A percentile compares a stretch with the other conserved stretches of the same genome.
These are phyloP conservation scores for Metschnikowia colocasiae DNA, from an alignment of 805 yeast genomes.

Conservation along the genomic window DNA sequence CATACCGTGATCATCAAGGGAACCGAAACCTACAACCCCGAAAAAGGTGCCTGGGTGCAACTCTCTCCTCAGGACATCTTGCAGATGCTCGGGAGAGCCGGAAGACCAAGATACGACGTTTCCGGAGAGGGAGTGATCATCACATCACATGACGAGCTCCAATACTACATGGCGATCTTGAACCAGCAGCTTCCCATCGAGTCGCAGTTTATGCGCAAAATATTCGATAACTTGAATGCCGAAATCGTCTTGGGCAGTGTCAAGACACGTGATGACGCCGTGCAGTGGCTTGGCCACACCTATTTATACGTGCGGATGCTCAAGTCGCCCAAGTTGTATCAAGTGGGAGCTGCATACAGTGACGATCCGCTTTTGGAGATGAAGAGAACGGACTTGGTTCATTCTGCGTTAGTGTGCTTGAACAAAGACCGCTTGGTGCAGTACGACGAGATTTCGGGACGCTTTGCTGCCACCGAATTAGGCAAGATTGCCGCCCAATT, in stretches of 20 bases:
- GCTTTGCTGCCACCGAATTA: constrained; percentile 48
- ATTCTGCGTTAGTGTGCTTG: constrained; percentile 68
- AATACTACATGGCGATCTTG: constrained; percentile 83
- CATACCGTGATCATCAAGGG: constrained; percentile 84
- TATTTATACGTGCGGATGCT: constrained; percentile 79
- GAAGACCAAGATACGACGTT: constrained; percentile 90
- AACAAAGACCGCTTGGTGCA: constrained; percentile 53
- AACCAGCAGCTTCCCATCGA: constrained; percentile 92
- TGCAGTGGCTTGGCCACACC: constrained; percentile 74
- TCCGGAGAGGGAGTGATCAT: constrained; percentile 93
- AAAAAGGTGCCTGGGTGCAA: constrained; percentile 82
- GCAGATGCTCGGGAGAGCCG: constrained; percentile 98
- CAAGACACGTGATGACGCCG: constrained; percentile 57
- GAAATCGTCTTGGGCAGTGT: constrained; percentile 78
- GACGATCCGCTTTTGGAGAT: constrained; percentile 44
- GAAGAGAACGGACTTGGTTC: constrained; percentile 64
- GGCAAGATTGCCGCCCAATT: constrained; percentile 85
- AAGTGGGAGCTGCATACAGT: constrained; percentile 63
- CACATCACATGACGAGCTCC: constrained; percentile 80
- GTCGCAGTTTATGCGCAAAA: constrained; percentile 68
- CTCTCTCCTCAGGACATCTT: constrained; percentile 92
- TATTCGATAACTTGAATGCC: constrained; percentile 80
- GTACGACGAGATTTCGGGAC: constrained; percentile 50
- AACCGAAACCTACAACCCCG: constrained; percentile 90
- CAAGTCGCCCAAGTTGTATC: constrained; percentile 67